Conservation (phyloP, 2,329 filamentous ascomycete species). For the Dactylellina parvicollis region DNA sequence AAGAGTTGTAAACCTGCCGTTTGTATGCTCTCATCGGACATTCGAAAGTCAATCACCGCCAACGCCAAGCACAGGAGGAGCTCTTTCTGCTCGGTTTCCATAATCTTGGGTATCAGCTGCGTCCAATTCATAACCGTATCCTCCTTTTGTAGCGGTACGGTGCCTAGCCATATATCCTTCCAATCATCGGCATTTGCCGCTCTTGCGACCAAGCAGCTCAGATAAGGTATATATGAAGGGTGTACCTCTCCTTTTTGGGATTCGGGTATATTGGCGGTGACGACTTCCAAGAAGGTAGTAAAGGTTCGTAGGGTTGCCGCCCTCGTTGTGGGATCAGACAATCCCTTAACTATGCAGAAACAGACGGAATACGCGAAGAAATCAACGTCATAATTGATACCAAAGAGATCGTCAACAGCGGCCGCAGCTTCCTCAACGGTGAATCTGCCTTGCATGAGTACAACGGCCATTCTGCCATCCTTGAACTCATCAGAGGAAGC, state of each 20-base stretch:
- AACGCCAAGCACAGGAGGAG: constrained; percentile 72
- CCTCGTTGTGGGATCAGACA: constrained; percentile 72
- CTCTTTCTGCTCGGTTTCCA: constrained; percentile 69
- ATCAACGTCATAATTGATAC: constrained; percentile 71
- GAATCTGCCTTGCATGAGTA: constrained; percentile 70
- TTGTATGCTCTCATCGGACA: constrained; percentile 72
- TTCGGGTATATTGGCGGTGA: constrained; percentile 59
- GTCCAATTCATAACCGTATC: constrained; percentile 59
- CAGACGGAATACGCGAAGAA: constrained; percentile 75
- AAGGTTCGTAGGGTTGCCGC: constrained; percentile 70
- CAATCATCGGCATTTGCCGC: constrained; percentile 69
- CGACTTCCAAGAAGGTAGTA: constrained; percentile 70
- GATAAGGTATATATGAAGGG: constrained; percentile 63
- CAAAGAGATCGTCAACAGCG: constrained; percentile 72
- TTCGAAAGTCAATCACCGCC: constrained; percentile 73
- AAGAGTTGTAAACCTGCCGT: constrained; percentile 70
- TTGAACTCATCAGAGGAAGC: constrained; percentile 70
- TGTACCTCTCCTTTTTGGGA: constrained; percentile 54
- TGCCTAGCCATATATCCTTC: constrained; percentile 71
- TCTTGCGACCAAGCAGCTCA: constrained; percentile 70
- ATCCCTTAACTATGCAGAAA: constrained; percentile 71
- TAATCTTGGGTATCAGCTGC: constrained; percentile 64
- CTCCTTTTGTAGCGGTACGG: constrained; percentile 62
- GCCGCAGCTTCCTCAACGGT: constrained; percentile 72
- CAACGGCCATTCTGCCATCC: constrained; percentile 69